phyloP scores from a whole-genome alignment of 208 protist species.

The Trypanosoma brucei region DNA sequence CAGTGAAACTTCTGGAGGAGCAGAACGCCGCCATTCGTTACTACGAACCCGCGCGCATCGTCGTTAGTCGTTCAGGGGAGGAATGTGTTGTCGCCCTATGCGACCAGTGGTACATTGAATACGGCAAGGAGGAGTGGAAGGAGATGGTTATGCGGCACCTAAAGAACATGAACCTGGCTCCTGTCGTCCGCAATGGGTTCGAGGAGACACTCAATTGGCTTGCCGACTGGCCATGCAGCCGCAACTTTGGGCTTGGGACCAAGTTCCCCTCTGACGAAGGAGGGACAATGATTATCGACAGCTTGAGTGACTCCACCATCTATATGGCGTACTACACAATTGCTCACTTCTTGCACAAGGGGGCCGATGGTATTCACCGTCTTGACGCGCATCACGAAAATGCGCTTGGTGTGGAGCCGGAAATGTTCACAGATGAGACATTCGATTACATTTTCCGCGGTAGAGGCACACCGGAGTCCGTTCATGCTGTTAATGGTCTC shows the following conservation, averaged over 20 bases:
- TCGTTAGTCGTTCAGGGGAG: slow-evolving; percentile 98
- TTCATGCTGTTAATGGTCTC: slow-evolving; percentile 49
- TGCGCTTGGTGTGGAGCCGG: slow-evolving; percentile 83
- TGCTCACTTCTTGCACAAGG: slow-evolving; percentile 95
- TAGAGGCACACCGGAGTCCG: slow-evolving; percentile 44
- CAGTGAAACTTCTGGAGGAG: slow-evolving; percentile 77
- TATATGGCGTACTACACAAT: slow-evolving; percentile 99
- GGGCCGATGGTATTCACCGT: slow-evolving; percentile 39
- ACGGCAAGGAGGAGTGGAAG: slow-evolving; percentile 98
- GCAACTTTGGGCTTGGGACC: slow-evolving; percentile 99
- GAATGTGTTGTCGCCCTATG: slow-evolving; percentile 98
- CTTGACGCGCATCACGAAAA: slow-evolving; percentile 52
- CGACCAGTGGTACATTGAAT: slow-evolving; percentile 99
- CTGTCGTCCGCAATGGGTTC: slow-evolving; percentile 92
- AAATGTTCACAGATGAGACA: slow-evolving; percentile 91
- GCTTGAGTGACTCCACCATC: slow-evolving; percentile 99
- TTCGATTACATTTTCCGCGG: slow-evolving; percentile 96
- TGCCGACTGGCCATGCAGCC: slow-evolving; percentile 98
- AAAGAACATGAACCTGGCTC: slow-evolving; percentile 91
- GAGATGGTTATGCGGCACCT: slow-evolving; percentile 81
- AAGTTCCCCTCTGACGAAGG: slow-evolving; percentile 94
- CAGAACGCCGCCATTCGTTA: slow-evolving; percentile 88
- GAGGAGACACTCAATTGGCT: slow-evolving; percentile 96
- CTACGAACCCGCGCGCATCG: slow-evolving; percentile 94
- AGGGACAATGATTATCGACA: slow-evolving; percentile 98